phyloP scores from a whole-genome alignment of 106 monocot genomes.

The Narthecium ossifragum region DNA sequence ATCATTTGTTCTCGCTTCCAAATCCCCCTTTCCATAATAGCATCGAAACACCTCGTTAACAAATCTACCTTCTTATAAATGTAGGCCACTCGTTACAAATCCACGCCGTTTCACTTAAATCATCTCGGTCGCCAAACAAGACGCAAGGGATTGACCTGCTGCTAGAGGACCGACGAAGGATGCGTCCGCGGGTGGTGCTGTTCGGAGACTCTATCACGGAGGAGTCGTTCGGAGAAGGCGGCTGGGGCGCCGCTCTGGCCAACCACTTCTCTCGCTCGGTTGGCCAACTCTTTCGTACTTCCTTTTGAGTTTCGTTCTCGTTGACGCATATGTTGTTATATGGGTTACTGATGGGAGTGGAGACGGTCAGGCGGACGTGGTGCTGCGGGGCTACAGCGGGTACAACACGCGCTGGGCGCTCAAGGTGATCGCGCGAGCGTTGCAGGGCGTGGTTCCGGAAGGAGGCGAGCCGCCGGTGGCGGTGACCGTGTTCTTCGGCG shows the following conservation, averaged over 20 bases:
- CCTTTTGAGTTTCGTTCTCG: not conserved
- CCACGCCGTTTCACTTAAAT: no score
- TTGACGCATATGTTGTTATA: no score
- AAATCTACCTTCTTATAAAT: no score
- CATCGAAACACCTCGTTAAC: no score
- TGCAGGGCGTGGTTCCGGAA: conserved; percentile 31
- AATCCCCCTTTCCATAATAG: no score
- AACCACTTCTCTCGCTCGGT: conserved; percentile 65
- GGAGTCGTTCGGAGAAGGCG: conserved; percentile 37
- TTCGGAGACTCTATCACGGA: conserved; percentile 6
- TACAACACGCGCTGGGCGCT: conserved; percentile 93
- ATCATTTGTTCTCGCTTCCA: no score
- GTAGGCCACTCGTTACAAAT: no score
- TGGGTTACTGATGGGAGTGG: no score
- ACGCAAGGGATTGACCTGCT: no score
- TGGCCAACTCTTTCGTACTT: conserved; percentile 1
- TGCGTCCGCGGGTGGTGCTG: not conserved
- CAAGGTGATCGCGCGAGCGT: conserved; percentile 27
- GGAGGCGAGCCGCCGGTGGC: conserved; percentile 31
- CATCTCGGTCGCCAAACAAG: no score
- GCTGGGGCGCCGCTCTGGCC: conserved; percentile 75
- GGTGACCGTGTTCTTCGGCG: conserved; percentile 90
- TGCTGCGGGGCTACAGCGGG: conserved; percentile 82
- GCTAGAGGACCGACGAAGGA: no score
- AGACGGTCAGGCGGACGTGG: conserved; percentile 74